phyloP scores from a whole-genome alignment of 192 early-diverging fungal genomes.

The Cetraspora pellucida region DNA sequence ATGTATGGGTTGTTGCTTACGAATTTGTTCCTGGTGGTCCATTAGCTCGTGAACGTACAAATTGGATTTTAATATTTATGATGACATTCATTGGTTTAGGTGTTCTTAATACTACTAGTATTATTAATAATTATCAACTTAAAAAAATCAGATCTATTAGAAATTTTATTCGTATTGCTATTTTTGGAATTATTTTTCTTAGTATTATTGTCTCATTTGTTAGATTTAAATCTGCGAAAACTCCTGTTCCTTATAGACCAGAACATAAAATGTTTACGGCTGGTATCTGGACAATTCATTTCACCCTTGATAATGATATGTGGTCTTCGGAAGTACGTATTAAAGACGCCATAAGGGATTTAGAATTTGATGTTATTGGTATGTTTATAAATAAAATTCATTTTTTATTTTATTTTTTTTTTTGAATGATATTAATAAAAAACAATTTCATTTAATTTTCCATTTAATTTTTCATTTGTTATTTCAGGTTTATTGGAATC shows the following conservation, averaged over 20 bases:
- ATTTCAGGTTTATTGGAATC: conserved; percentile 75
- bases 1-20: conserved; percentile 83
- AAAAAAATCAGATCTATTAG: background rate
- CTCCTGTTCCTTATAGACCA: conserved; percentile 62
- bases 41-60: conserved; percentile 72
- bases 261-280: conserved; percentile 71
- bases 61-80: conserved; percentile 64
- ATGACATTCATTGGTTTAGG: conserved; percentile 64
- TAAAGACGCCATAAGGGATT: conserved; percentile 71
- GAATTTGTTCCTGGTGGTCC: conserved; percentile 82
- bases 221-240: conserved; percentile 51
- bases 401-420: conserved; percentile 15
- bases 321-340: conserved; percentile 77
- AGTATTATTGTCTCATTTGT: background rate
- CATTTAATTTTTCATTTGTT: background rate
- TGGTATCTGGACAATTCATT: conserved; percentile 87
- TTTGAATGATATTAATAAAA: background rate
- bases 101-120: conserved; percentile 43
- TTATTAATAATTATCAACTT: background rate
- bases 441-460: background rate
- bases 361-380: conserved; percentile 79
- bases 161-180: background rate
- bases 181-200: background rate
- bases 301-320: conserved; percentile 85
- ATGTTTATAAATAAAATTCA: conserved; percentile 12